These are phyloP conservation scores for Myochromella boudieri DNA, from an alignment of 768 basidiomycete genomes.

Conservation along the genomic window DNA sequence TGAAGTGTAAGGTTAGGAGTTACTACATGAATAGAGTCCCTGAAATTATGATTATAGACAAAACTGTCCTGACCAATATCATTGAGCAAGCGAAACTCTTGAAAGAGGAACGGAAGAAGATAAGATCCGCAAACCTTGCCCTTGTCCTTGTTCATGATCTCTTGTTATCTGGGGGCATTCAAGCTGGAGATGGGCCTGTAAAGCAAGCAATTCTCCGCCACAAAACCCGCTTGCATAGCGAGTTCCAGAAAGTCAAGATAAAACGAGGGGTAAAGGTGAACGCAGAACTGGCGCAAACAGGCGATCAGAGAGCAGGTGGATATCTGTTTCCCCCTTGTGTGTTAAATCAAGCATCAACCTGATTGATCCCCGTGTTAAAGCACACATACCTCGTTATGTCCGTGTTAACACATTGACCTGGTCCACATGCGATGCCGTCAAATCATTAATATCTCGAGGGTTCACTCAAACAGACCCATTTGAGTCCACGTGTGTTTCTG, in stretches of 20 bases:
- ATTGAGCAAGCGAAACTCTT: constrained; percentile 68
- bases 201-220: constrained; percentile 88
- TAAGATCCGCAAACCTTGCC: constrained; percentile 74
- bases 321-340: too few species aligned
- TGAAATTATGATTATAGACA: constrained; percentile 51
- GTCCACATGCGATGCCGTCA: constrained; percentile 63
- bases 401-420: constrained; percentile 77
- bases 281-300: constrained; percentile 59
- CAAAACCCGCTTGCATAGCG: constrained; percentile 84
- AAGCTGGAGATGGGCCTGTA: constrained; percentile 86
- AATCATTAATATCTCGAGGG: constrained; percentile 54
- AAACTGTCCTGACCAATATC: constrained; percentile 68
- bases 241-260: constrained; percentile 83
- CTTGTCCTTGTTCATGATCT: constrained; percentile 91
- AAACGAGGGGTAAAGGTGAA: constrained; percentile 68
- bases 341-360: constrained; percentile 2
- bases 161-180: constrained; percentile 80
- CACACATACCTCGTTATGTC: constrained; percentile 78
- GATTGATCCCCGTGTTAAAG: constrained; percentile 34
- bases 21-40: not conserved
- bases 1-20: constrained; percentile 73
- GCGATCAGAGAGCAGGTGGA: constrained; percentile 64
- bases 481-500: constrained; percentile 44
- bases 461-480: constrained; percentile 54
- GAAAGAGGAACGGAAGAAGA: constrained; percentile 71